Percentiles rank a stretch among this genome's conserved stretches.
phyloP scores from a whole-genome alignment of 108 stramenopile species.

The Skeletonema costatum region DNA sequence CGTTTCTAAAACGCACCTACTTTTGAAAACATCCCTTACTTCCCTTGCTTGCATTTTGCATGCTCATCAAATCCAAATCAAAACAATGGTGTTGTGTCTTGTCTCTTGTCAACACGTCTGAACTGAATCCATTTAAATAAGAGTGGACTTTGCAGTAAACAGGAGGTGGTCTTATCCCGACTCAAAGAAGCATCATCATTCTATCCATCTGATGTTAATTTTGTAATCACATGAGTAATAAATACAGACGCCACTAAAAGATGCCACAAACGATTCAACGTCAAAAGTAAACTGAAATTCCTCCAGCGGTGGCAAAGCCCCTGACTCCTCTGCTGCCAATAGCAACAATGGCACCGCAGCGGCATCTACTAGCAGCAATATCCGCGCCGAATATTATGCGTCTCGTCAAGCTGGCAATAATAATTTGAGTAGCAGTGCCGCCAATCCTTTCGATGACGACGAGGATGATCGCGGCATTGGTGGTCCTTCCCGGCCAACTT shows the following conservation, averaged over 20 bases:
- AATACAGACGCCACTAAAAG: background rate
- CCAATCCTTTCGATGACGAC: constrained; percentile 32
- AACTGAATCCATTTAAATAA: no score
- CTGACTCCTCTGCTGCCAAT: background rate
- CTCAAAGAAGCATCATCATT: background rate
- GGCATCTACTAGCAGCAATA: background rate
- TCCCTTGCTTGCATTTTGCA: no score
- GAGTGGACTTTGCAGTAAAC: no score
- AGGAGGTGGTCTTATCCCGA: no score
- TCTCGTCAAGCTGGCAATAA: background rate
- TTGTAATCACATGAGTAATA: background rate
- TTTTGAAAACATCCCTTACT: no score
- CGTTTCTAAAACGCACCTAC: no score
- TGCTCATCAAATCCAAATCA: no score
- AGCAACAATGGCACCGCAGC: background rate
- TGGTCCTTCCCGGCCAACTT: background rate
- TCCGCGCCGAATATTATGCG: background rate
- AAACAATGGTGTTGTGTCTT: no score
- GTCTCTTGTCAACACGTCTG: no score
- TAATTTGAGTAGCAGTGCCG: background rate
- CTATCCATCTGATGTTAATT: background rate
- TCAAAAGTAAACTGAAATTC: background rate
- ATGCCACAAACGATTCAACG: background rate
- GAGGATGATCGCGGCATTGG: constrained; percentile 18
- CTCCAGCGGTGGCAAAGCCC: background rate